Evolutionary conservation across 2,329 filamentous ascomycete genomes (phyloP).

Genomic region (Alternaria ethzedia): DNA sequence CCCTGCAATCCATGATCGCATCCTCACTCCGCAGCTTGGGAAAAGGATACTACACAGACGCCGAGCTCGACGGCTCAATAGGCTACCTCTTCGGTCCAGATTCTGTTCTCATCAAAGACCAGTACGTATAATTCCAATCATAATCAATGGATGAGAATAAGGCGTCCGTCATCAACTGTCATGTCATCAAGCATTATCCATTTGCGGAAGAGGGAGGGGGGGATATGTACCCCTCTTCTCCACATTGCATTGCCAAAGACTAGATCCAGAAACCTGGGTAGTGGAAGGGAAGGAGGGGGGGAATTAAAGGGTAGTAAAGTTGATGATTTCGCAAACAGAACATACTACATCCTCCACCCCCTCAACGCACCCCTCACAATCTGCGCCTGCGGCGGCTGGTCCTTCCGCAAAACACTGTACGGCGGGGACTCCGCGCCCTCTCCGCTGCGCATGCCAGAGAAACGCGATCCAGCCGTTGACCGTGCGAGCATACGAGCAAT

Average conservation of each 20-base stretch:
- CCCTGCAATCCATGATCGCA: slow-evolving; percentile 37
- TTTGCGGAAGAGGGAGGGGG: neutral
- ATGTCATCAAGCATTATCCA: neutral
- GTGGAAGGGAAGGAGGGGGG: neutral
- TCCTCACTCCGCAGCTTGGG: slow-evolving; percentile 37
- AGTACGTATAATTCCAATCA: slow-evolving; percentile 13
- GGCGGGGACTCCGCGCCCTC: slow-evolving; percentile 43
- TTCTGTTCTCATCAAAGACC: slow-evolving; percentile 40
- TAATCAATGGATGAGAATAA: neutral
- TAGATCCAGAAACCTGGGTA: neutral
- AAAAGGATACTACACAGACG: slow-evolving; percentile 36
- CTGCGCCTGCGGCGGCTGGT: slow-evolving; percentile 47
- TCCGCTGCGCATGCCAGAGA: slow-evolving; percentile 35
- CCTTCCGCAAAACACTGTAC: slow-evolving; percentile 44
- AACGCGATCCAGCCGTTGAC: slow-evolving; percentile 35
- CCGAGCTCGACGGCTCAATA: slow-evolving; percentile 46
- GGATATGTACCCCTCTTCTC: neutral
- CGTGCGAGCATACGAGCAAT: slow-evolving; percentile 46
- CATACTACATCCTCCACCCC: slow-evolving; percentile 45
- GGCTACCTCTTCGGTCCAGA: slow-evolving; percentile 47
- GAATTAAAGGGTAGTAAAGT: neutral
- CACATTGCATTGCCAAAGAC: neutral
- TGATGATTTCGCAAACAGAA: slow-evolving; percentile 17
- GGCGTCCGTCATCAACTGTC: slow-evolving; percentile 1
- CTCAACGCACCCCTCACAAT: slow-evolving; percentile 24